phyloP scores from a whole-genome alignment of 2,329 filamentous ascomycete species.

The Sphaerulina populicola region DNA sequence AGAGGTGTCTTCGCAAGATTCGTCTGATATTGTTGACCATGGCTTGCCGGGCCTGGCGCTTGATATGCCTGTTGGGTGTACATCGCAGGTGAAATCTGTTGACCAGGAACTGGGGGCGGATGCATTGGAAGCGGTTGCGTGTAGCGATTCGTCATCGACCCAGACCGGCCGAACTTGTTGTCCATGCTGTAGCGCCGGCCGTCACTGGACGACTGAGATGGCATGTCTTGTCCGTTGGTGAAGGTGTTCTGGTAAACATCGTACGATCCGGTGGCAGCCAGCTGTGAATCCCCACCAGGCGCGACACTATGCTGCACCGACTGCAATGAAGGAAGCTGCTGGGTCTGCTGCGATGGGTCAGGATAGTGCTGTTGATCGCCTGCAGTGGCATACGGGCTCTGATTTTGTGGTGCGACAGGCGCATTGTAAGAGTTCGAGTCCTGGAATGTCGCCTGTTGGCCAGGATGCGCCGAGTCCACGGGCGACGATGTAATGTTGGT shows the following conservation, averaged over 20 bases:
- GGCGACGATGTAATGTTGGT: slow-evolving; percentile 20
- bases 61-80: slow-evolving; percentile 22
- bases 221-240: slow-evolving; percentile 6
- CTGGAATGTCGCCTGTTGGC: slow-evolving; percentile 9
- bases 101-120: slow-evolving; percentile 21
- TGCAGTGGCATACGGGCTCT: slow-evolving; percentile 11
- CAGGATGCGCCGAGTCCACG: slow-evolving; percentile 17
- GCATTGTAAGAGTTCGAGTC: slow-evolving; percentile 9
- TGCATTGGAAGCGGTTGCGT: slow-evolving; percentile 23
- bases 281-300: slow-evolving; percentile 4
- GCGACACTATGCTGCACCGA: slow-evolving; percentile 9
- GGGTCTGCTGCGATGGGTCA: slow-evolving; percentile 7
- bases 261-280: slow-evolving; percentile 9
- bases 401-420: slow-evolving; percentile 9
- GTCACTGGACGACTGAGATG: slow-evolving; percentile 13
- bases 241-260: slow-evolving; percentile 12
- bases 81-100: slow-evolving; percentile 13
- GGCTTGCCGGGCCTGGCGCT: slow-evolving; percentile 9
- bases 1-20: slow-evolving; percentile 11
- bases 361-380: slow-evolving; percentile 11
- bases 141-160: slow-evolving; percentile 14
- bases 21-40: not conserved
- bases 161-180: slow-evolving; percentile 12
- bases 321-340: slow-evolving; percentile 7
- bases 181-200: slow-evolving; percentile 24